A percentile compares a stretch with the other conserved stretches of the same genome.
Conservation (phyloP, 2,329 filamentous ascomycete species). For the Arthroderma uncinatum region DNA sequence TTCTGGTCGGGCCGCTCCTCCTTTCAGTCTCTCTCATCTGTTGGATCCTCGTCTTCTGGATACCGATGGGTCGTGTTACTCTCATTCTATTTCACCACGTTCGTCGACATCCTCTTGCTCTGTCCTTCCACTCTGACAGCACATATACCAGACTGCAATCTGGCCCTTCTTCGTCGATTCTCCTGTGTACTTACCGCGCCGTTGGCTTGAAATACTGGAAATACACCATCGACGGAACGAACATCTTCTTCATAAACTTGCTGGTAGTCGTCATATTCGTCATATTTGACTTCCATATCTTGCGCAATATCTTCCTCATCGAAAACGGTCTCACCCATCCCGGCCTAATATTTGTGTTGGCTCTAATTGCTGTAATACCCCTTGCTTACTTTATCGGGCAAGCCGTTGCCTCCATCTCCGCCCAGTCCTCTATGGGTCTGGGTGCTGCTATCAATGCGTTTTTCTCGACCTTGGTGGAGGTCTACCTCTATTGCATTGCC, state of each 20-base stretch:
- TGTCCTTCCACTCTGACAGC: conserved; percentile 84
- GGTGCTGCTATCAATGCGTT: conserved; percentile 96
- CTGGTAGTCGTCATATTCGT: conserved; percentile 88
- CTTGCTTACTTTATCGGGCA: conserved; percentile 97
- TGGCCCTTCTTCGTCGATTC: conserved; percentile 67
- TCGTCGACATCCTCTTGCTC: conserved; percentile 77
- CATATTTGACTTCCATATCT: conserved; percentile 81
- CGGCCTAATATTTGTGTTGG: conserved; percentile 74
- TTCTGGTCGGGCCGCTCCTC: conserved; percentile 73
- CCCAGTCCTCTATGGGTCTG: conserved; percentile 95
- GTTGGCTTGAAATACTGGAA: conserved; percentile 97
- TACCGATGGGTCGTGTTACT: conserved; percentile 95
- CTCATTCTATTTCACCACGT: conserved; percentile 83
- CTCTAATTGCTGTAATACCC: conserved; percentile 84
- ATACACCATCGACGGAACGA: conserved; percentile 95
- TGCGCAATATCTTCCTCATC: conserved; percentile 57
- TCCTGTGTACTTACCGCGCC: conserved; percentile 93
- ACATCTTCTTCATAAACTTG: conserved; percentile 97
- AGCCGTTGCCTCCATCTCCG: conserved; percentile 94
- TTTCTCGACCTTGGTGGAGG: conserved; percentile 94
- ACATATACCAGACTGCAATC: conserved; percentile 60
- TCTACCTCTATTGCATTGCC: conserved; percentile 93
- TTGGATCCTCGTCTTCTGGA: conserved; percentile 95
- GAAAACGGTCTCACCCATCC: conserved; percentile 66
- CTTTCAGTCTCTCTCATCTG: conserved; percentile 78